phyloP scores from a whole-genome alignment of 768 basidiomycete species.

The Leccinum rimulosum region DNA sequence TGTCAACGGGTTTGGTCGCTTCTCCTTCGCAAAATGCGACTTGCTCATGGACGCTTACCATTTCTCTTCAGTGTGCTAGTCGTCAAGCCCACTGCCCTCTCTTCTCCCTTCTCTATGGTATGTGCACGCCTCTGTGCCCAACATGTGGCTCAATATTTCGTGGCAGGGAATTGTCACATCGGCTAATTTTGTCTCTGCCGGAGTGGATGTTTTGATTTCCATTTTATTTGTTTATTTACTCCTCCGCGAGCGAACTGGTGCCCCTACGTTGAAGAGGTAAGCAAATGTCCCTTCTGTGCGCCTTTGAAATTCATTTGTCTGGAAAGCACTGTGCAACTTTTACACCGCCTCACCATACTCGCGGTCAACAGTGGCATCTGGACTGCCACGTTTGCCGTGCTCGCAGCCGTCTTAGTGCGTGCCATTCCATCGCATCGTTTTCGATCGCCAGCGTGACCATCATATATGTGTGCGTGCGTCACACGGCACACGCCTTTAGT shows the following conservation, averaged over 20 bases:
- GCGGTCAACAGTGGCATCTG: not conserved
- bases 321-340: not conserved
- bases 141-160: not conserved
- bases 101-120: not conserved
- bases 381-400: not conserved
- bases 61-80: not conserved
- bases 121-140: not conserved
- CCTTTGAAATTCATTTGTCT: not conserved
- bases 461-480: not conserved
- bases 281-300: too few relatives aligned
- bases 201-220: not conserved
- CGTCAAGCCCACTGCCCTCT: not conserved
- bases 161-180: not conserved
- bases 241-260: not conserved
- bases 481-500: too few relatives aligned
- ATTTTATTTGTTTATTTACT: not conserved
- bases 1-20: not conserved
- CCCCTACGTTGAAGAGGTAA: not conserved
- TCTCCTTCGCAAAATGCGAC: not conserved
- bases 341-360: not conserved
- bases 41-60: not conserved
- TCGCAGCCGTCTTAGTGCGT: not conserved
- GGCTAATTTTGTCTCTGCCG: not conserved
- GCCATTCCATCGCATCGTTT: not conserved
- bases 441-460: not conserved